A percentile compares a stretch with the other conserved stretches of the same genome.
Evolutionary conservation across 257 asterid genomes (phyloP).

Genomic region (Jasminum sambac): DNA sequence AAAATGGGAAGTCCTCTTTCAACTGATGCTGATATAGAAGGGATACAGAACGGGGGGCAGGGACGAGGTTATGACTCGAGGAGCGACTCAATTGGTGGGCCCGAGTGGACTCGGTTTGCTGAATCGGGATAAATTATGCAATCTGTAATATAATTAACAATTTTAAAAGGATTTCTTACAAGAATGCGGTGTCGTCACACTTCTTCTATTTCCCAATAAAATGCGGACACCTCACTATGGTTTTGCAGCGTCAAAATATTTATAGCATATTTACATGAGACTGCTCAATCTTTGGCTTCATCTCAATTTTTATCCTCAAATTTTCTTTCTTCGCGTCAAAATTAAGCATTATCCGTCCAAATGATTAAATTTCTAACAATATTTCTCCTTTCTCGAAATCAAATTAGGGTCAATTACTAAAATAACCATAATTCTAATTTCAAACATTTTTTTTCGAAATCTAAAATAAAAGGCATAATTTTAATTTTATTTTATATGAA

Average conservation of each 20-base stretch:
- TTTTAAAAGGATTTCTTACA: background rate
- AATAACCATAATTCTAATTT: too few species aligned
- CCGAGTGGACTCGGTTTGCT: background rate
- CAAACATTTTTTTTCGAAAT: too few species aligned
- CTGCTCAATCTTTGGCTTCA: too few species aligned
- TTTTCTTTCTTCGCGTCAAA: too few species aligned
- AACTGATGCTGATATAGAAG: conserved; percentile 27
- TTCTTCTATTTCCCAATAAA: background rate
- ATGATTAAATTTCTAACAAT: too few species aligned
- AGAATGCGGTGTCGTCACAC: background rate
- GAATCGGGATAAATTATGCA: background rate
- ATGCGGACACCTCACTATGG: background rate
- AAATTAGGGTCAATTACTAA: too few species aligned
- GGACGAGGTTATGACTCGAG: conserved; percentile 9
- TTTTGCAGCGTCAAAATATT: background rate
- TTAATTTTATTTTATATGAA: too few species aligned
- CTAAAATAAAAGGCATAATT: too few species aligned
- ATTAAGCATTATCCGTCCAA: too few species aligned
- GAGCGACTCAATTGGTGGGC: conserved; percentile 7
- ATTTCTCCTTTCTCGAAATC: too few species aligned
- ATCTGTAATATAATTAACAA: background rate
- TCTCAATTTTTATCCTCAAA: too few species aligned
- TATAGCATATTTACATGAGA: too few species aligned
- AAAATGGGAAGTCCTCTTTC: conserved; percentile 16
- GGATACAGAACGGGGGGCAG: background rate